Evolutionary conservation across 257 asterid genomes (phyloP).

Genomic region (Lithospermum erythrorhizon): DNA sequence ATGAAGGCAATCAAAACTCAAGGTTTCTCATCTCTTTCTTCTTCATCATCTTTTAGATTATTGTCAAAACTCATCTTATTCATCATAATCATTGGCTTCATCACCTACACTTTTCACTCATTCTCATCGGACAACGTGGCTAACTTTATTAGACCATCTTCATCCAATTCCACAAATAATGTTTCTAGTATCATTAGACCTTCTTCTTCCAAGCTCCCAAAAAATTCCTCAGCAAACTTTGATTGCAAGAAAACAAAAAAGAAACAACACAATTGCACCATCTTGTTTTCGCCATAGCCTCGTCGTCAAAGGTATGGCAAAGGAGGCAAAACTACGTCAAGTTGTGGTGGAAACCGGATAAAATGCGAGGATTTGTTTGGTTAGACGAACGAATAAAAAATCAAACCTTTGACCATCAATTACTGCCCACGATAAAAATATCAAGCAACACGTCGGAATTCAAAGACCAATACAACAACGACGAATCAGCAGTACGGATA

Average conservation of each 20-base stretch:
- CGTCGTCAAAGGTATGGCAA: conserved; percentile 25
- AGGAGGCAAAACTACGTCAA: conserved; percentile 24
- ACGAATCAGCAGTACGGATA: conserved; percentile 21
- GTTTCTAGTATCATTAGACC: too few species aligned
- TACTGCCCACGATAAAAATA: conserved; percentile 20
- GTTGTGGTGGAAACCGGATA: conserved; percentile 23
- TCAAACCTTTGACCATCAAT: not conserved
- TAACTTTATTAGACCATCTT: too few species aligned
- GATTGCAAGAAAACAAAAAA: not conserved
- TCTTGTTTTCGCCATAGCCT: conserved; percentile 36
- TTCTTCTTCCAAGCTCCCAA: too few species aligned
- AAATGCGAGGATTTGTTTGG: conserved; percentile 34
- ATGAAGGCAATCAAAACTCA: conserved; percentile 3
- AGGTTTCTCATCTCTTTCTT: conserved; percentile 1
- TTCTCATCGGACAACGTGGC: not conserved
- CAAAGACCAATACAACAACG: conserved; percentile 11
- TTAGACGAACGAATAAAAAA: conserved; percentile 12
- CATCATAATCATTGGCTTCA: conserved; percentile 9
- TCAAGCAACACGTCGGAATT: conserved; percentile 24
- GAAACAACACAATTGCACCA: conserved; percentile 24
- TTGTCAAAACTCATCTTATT: conserved; percentile 7
- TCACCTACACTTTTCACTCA: conserved; percentile 10
- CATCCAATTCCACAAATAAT: too few species aligned
- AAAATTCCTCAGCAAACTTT: not conserved
- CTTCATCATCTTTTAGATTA: not conserved